These are phyloP conservation scores for Penicillium sp. DNA, from an alignment of 2,329 filamentous ascomycete species.

Conservation along the genomic window DNA sequence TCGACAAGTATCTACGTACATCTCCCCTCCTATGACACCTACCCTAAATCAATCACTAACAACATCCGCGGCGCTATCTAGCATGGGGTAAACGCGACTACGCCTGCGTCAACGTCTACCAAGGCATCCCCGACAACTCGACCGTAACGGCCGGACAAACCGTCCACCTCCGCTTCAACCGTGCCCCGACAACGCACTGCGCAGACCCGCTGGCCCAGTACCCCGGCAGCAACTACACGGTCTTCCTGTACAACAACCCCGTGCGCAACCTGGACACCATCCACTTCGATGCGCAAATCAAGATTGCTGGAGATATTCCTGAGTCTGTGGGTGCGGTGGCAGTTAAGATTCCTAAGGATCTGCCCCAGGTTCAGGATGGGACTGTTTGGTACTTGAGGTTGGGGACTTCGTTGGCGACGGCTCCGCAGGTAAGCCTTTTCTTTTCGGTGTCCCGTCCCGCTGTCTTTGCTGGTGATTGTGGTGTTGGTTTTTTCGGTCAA, in stretches of 20 bases:
- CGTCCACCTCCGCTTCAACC: conserved; percentile 32
- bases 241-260: conserved; percentile 37
- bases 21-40: neutral
- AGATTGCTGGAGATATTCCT: conserved; percentile 23
- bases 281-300: conserved; percentile 23
- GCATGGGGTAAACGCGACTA: conserved; percentile 41
- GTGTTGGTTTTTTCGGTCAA: neutral
- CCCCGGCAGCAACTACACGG: conserved; percentile 26
- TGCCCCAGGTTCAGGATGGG: conserved; percentile 30
- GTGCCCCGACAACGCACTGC: conserved; percentile 30
- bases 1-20: conserved; percentile 36
- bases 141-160: conserved; percentile 29
- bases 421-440: conserved; percentile 31
- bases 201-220: conserved; percentile 22
- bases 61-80: conserved; percentile 5
- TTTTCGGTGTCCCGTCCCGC: neutral
- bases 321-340: conserved; percentile 22
- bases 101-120: conserved; percentile 35
- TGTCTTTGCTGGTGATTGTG: neutral
- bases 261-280: conserved; percentile 26
- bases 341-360: conserved; percentile 28
- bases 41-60: neutral
- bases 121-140: conserved; percentile 35
- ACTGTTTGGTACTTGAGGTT: conserved; percentile 35
- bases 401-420: conserved; percentile 23